A percentile compares a stretch with the other conserved stretches of the same genome.
Evolutionary conservation across 2,329 filamentous ascomycete genomes (phyloP).

Genomic region (Apiospora sp.): DNA sequence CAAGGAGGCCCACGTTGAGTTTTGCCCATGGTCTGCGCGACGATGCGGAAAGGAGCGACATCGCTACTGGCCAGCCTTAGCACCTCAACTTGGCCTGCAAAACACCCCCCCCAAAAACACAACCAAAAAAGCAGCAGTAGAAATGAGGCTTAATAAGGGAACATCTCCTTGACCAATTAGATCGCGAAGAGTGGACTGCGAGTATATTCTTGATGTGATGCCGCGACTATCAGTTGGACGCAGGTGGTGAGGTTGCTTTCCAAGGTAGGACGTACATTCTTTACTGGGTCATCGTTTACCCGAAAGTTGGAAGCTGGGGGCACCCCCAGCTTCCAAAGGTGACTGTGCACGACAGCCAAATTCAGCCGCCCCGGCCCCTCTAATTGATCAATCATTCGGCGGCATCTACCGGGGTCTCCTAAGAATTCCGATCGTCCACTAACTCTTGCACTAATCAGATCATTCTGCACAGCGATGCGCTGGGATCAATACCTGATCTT

Average conservation of each 20-base stretch:
- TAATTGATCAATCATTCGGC: background rate
- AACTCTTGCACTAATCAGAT: background rate
- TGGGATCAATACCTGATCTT: background rate
- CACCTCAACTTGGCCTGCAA: background rate
- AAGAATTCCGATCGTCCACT: background rate
- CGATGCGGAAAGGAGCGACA: conserved; percentile 27
- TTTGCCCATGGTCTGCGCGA: conserved; percentile 35
- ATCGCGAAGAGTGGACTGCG: background rate
- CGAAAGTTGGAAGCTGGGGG: background rate
- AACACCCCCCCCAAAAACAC: background rate
- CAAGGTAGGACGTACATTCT: background rate
- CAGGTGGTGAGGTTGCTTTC: background rate
- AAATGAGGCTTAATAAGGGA: background rate
- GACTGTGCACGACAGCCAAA: background rate
- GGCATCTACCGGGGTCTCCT: background rate
- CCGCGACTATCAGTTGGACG: background rate
- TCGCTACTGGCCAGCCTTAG: background rate
- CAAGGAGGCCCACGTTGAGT: conserved; percentile 29
- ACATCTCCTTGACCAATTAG: background rate
- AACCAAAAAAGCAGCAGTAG: background rate
- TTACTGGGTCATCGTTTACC: conserved; percentile 17
- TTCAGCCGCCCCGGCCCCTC: conserved; percentile 4
- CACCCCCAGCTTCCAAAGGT: background rate
- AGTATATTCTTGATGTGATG: background rate
- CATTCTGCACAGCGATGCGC: background rate